Conservation (phyloP, 805 yeast genomes). For the Helenozyma baotianmanensis region DNA sequence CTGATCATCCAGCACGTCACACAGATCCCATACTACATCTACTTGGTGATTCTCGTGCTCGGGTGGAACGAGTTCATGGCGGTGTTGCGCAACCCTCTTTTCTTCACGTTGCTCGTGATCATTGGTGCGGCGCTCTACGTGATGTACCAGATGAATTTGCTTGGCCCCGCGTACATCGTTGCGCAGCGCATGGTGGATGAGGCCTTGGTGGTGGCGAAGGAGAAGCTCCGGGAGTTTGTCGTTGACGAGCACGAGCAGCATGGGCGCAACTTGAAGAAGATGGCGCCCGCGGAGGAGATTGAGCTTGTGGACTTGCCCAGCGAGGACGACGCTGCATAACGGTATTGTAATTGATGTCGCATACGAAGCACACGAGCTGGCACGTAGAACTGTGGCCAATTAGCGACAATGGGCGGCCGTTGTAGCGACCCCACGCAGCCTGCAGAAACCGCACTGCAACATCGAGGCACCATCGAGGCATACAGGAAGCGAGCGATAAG, state of each 20-base stretch:
- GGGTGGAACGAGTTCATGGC: conserved; percentile 98
- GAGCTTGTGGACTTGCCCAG: conserved; percentile 16
- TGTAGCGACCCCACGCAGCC: too few relatives aligned
- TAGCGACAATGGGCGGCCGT: too few relatives aligned
- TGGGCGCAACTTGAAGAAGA: conserved; percentile 14
- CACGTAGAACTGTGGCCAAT: too few relatives aligned
- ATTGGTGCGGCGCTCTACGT: conserved; percentile 59
- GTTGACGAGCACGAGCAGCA: conserved; percentile 43
- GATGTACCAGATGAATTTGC: conserved; percentile 63
- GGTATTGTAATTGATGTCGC: background rate
- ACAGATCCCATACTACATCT: conserved; percentile 80
- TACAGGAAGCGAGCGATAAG: too few relatives aligned
- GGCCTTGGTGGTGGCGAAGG: conserved; percentile 52
- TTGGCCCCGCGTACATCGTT: conserved; percentile 70
- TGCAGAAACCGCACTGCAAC: too few relatives aligned
- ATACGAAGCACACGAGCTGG: background rate
- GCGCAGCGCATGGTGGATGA: conserved; percentile 55
- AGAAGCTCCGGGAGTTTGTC: conserved; percentile 54
- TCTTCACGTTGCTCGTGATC: conserved; percentile 58
- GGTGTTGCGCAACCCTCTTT: conserved; percentile 78
- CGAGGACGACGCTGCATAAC: background rate
- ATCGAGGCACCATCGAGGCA: too few relatives aligned
- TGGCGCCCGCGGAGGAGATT: conserved; percentile 11
- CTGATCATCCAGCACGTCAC: conserved; percentile 74
- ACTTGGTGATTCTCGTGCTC: conserved; percentile 62